These are phyloP conservation scores for Penicillium sp. DNA, from an alignment of 2,329 filamentous ascomycete genomes.

Conservation along the genomic window DNA sequence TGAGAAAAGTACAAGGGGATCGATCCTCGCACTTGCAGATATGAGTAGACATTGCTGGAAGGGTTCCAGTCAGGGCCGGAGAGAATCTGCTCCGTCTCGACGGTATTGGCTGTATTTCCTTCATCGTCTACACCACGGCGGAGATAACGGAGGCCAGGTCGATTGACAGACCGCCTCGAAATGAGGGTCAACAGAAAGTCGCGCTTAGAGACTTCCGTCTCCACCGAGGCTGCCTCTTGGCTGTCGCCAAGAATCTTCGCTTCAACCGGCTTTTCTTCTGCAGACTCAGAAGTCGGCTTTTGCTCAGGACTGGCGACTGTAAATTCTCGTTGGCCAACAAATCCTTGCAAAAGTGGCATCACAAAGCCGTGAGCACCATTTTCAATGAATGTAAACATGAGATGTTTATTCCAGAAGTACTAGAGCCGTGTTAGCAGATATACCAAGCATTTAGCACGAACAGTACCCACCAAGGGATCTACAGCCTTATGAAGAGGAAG, in stretches of 20 bases:
- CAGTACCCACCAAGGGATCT: conserved; percentile 59
- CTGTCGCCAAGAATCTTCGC: conserved; percentile 46
- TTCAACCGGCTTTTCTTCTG: conserved; percentile 22
- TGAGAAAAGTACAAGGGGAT: conserved; percentile 96
- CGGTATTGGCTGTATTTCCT: conserved; percentile 82
- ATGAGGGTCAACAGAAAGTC: conserved; percentile 82
- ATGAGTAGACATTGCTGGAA: conserved; percentile 69
- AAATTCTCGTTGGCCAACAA: conserved; percentile 84
- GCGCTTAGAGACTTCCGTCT: conserved; percentile 31
- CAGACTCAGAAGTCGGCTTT: conserved; percentile 4
- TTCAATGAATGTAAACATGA: conserved; percentile 72
- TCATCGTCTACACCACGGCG: conserved; percentile 88
- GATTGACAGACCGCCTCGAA: conserved; percentile 81
- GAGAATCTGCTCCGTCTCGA: conserved; percentile 94
- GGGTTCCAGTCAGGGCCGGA: conserved; percentile 68
- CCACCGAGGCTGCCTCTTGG: conserved; percentile 27
- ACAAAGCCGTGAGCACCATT: conserved; percentile 70
- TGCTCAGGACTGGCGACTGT: conserved; percentile 57
- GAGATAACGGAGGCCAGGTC: conserved; percentile 86
- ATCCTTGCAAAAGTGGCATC: conserved; percentile 88
- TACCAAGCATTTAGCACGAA: neutral
- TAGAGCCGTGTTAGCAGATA: conserved; percentile 28
- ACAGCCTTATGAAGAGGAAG: conserved; percentile 69
- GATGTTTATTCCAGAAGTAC: conserved; percentile 89
- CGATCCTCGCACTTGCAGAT: conserved; percentile 83